Evolutionary conservation across 768 basidiomycete species (phyloP).

Genomic region (Russula dissimulans): DNA sequence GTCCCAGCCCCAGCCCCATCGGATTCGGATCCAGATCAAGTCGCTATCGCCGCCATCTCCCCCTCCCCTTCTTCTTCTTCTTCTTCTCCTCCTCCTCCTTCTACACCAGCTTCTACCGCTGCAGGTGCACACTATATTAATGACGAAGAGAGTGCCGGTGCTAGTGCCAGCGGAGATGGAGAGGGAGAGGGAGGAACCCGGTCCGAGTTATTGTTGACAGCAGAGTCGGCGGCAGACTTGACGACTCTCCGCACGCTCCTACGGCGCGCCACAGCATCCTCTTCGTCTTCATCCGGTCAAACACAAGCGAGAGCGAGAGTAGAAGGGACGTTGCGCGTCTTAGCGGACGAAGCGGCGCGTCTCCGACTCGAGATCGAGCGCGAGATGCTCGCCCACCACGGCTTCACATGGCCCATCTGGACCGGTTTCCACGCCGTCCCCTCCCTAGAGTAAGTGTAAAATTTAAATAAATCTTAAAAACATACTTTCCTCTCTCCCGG

Average conservation of each 20-base stretch:
- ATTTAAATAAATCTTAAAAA: too few species aligned
- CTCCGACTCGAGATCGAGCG: conserved; percentile 55
- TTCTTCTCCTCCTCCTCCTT: not conserved
- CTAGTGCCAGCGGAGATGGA: not conserved
- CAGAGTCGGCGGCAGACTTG: not conserved
- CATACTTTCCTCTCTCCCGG: too few species aligned
- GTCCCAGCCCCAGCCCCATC: too few species aligned
- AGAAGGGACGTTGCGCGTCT: conserved; percentile 33
- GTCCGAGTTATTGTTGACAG: too few species aligned
- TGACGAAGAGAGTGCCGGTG: not conserved
- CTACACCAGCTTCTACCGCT: not conserved
- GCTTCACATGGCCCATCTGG: conserved; percentile 70
- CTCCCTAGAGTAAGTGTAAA: conserved; percentile 67
- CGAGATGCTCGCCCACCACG: conserved; percentile 71
- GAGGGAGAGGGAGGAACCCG: too few species aligned
- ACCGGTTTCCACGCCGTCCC: conserved; percentile 79
- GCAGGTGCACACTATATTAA: not conserved
- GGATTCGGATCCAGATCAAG: too few species aligned
- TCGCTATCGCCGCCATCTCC: not conserved
- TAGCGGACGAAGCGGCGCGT: conserved; percentile 48
- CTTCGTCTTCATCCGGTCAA: too few species aligned
- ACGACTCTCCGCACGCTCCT: conserved; percentile 9
- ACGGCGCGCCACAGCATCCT: conserved; percentile 35
- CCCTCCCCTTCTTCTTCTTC: too few species aligned
- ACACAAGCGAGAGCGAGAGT: conserved; percentile 24